Base-by-base conservation (phyloP, 1,284 basidiomycete species). In the Mycena sp. region DNA sequence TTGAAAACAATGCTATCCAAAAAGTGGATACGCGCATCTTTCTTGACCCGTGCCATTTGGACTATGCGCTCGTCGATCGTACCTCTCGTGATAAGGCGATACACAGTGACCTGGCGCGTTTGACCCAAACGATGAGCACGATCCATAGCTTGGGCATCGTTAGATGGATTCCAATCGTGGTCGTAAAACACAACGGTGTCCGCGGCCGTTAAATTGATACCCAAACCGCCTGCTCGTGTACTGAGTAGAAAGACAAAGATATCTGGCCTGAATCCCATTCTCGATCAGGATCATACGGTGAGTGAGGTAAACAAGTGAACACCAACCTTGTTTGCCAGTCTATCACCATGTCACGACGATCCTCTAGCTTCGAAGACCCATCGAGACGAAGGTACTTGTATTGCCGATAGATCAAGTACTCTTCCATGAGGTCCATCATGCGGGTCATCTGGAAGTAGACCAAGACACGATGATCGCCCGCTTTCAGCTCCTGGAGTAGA, bases 401-500 rank as follows among this genome's bases (percentile, higher is more conserved):
- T 78, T 99, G 97, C 7, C 97, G 89, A 80, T 94, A 98, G 70
- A 98, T 96, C 59, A 99, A 84, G 77, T 99, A 99, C 76, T 99
- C 98, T 77, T 99, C 98, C 89, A 99, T 97, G 63, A 99, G 83
- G 76, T 99, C 97, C 89, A 99, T 99, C 98, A 99, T 99, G 68
- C 92, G 88, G 25, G 98, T 99, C 98, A 99, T 99, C 79, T 99
- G 98, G 90, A 99, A 99, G 82, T 99, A 99, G 54, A 99, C 87
- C 69, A 99, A 81, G 23, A 98, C 96, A 50, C 96, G 90, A 78
- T 99, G 98, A 59, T 96, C 96, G 11, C 91, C 93, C 32, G 89
- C 85, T 80, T 99, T 99, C 66, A 99, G 88, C 73, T 98, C 94
- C 66, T 95, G 92, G 11, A 99, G 83, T 29, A 99, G 82, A 23